Base-by-base conservation (phyloP, 495 filamentous ascomycete genomes). In the Platismatia glauca region DNA sequence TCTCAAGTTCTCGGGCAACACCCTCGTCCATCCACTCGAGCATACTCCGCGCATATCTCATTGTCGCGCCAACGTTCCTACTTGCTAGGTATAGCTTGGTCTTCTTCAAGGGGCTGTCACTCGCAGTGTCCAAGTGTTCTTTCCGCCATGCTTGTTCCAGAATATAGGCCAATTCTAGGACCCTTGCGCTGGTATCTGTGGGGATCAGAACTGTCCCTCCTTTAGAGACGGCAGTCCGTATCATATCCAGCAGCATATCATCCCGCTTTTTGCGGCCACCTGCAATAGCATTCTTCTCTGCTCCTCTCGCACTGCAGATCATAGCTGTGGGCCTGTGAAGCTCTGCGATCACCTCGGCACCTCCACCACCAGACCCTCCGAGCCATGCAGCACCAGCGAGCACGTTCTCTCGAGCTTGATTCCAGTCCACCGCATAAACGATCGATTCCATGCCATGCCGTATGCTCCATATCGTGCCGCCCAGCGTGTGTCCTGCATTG, bases 1-100 rank as follows among this genome's bases (percentile, higher is more conserved):
- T 85, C 73, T 99, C 95, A 61, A 96, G 95, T 65, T 97, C 91
- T 55, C 87, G 82, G 58, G 95, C 83, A 57, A 99, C 91, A 56
- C 82, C 86, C 67, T 96, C 91, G 69, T 97, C 91, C 91, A 97
- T 97, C 94, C 94, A 99, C 72, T 99, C 94, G 59, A 97, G 75
- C 91, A 97, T 96, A 71, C 93, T 97, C 64, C 91, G 82, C 20
- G 92, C 89, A 60, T 95, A 86, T 61, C 87, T 78, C 86, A 96
- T 90, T 2, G 90, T 93, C 31, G 88, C 89, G 58, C 84, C 82
- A 58, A 88, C 85, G 64, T 86, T 92, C 55, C 83, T 86, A 24
- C 89, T 90, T 0, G 89, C 93, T 41, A 99, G 74, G 71, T 91
- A 97, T 0, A 96, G 74, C 60, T 85, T 87, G 0, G 89, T 81